phyloP scores from a whole-genome alignment of 306 rosid genomes.

The Inga laurina region DNA sequence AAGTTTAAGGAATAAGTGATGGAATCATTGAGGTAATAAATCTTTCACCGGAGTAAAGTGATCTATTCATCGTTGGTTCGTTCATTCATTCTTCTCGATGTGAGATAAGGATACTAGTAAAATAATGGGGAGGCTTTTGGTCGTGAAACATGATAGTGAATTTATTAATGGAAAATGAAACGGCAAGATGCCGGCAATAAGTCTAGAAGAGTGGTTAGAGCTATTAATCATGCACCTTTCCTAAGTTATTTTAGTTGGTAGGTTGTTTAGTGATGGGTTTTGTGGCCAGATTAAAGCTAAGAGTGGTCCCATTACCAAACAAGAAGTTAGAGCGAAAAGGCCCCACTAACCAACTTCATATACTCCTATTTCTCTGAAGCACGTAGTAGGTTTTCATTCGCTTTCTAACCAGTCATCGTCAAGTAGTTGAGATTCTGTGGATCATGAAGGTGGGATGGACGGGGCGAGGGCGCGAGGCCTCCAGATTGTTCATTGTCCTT shows the following conservation, averaged over 20 bases:
- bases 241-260: conserved; percentile 29
- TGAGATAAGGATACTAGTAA: neutral
- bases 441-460: neutral
- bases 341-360: conserved; percentile 28
- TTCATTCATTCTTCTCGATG: neutral
- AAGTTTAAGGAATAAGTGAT: neutral
- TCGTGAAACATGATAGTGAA: neutral
- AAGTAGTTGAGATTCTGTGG: conserved; percentile 12
- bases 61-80: neutral
- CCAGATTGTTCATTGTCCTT: neutral
- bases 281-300: conserved; percentile 38
- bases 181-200: conserved; percentile 37
- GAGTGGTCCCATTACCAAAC: conserved; percentile 49
- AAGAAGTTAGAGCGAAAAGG: neutral
- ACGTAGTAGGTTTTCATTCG: conserved; percentile 3
- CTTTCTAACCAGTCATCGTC: conserved; percentile 9
- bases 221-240: conserved; percentile 26
- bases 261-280: conserved; percentile 43
- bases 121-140: neutral
- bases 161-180: conserved; percentile 10
- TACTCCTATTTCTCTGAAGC: neutral
- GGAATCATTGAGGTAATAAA: neutral
- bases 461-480: neutral
- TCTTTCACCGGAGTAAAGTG: neutral
- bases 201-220: neutral